phyloP scores from a whole-genome alignment of 2,329 filamentous ascomycete species.

The Aspergillus sp. region DNA sequence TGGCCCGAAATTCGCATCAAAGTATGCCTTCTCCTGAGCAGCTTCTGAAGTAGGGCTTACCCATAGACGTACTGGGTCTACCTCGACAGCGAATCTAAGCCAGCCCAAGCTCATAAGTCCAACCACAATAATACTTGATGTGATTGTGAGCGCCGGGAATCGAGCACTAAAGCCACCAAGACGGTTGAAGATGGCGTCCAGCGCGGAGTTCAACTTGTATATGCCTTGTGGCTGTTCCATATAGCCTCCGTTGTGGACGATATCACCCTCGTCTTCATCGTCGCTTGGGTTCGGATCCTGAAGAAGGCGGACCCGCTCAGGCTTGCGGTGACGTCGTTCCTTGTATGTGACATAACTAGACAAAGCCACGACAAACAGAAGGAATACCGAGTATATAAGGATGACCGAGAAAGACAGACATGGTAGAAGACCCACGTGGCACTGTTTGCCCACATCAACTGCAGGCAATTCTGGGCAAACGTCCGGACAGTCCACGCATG shows the following conservation, averaged over 20 bases:
- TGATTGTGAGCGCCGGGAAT: conserved; percentile 81
- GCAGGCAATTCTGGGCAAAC: conserved; percentile 79
- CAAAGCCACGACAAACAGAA: conserved; percentile 63
- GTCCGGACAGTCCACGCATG: conserved; percentile 85
- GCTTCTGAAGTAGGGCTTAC: conserved; percentile 91
- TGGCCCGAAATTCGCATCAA: conserved; percentile 87
- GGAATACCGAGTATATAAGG: conserved; percentile 71
- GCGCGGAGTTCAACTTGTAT: conserved; percentile 79
- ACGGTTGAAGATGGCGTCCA: conserved; percentile 73
- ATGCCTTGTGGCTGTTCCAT: conserved; percentile 72
- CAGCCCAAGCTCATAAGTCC: conserved; percentile 78
- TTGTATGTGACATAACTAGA: conserved; percentile 72
- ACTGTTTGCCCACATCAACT: conserved; percentile 65
- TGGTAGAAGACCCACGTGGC: conserved; percentile 80
- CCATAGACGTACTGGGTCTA: conserved; percentile 86
- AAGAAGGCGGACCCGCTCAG: conserved; percentile 77
- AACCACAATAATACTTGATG: conserved; percentile 68
- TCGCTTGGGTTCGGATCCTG: conserved; percentile 81
- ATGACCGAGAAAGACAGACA: conserved; percentile 93
- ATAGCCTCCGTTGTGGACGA: conserved; percentile 70
- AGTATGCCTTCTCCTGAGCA: conserved; percentile 88
- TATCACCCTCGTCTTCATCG: conserved; percentile 88
- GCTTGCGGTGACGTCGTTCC: conserved; percentile 67
- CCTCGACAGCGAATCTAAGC: conserved; percentile 84
- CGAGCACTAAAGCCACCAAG: conserved; percentile 76